Percentiles rank a stretch among this genome's conserved stretches.
Evolutionary conservation across 169 alveolate genomes (phyloP).

Genomic region (Perkinsus marinus): DNA sequence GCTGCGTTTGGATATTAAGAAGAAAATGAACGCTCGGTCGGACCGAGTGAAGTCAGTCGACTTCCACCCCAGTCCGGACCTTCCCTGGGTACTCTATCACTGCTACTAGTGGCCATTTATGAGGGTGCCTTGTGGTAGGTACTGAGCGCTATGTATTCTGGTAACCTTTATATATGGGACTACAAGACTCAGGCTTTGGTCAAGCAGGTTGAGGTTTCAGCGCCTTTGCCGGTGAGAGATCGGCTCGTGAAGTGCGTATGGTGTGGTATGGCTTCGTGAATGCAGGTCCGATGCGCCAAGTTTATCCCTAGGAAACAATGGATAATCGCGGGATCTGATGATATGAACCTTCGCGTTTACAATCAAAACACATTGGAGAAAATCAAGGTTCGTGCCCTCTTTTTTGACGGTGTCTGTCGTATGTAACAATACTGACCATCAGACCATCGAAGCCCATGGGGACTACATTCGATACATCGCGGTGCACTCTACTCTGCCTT

Average conservation of each 20-base stretch:
- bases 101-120: no score
- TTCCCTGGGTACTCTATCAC: background rate
- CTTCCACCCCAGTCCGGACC: constrained; percentile 62
- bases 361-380: constrained; percentile 91
- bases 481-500: constrained; percentile 89
- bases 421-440: background rate
- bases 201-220: constrained; percentile 76
- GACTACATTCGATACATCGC: constrained; percentile 90
- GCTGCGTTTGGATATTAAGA: constrained; percentile 78
- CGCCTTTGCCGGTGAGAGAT: constrained; percentile 25
- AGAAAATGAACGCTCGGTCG: constrained; percentile 75
- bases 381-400: constrained; percentile 35
- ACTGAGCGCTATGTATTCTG: constrained; percentile 80
- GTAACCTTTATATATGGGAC: constrained; percentile 68
- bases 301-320: constrained; percentile 86
- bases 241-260: background rate
- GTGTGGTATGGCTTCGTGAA: background rate
- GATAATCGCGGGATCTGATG: constrained; percentile 85
- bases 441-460: constrained; percentile 82
- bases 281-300: constrained; percentile 76
- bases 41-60: constrained; percentile 91
- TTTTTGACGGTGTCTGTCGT: background rate
- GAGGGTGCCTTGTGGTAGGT: constrained; percentile 75
- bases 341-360: constrained; percentile 75
- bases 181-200: constrained; percentile 72